phyloP scores from a whole-genome alignment of 192 early-diverging fungal species.

The Backusella psychrophila region DNA sequence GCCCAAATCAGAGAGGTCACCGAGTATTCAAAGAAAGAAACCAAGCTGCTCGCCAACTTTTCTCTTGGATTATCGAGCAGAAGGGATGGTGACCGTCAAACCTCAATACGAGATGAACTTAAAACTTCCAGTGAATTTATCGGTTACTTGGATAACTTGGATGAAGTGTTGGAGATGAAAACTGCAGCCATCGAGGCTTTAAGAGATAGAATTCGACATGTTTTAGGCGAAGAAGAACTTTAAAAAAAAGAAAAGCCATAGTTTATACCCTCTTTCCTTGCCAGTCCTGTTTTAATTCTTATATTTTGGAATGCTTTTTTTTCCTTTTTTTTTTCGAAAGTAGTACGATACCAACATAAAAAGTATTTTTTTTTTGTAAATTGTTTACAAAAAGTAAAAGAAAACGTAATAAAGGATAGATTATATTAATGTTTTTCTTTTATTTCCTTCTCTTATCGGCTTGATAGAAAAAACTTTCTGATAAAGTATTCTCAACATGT shows the following conservation, averaged over 20 bases:
- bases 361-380: background rate
- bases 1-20: slow-evolving; percentile 57
- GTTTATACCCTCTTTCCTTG: background rate
- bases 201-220: slow-evolving; percentile 26
- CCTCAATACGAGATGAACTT: slow-evolving; percentile 19
- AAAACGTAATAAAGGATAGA: background rate
- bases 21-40: slow-evolving; percentile 66
- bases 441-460: background rate
- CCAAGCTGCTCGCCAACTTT: slow-evolving; percentile 59
- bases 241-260: background rate
- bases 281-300: background rate
- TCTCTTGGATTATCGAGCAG: slow-evolving; percentile 56
- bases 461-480: too few species aligned
- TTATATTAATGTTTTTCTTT: background rate
- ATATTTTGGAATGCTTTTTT: background rate
- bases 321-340: background rate
- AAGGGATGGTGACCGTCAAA: slow-evolving; percentile 14
- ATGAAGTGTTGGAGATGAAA: slow-evolving; percentile 43
- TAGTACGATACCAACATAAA: background rate
- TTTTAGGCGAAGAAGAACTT: slow-evolving; percentile 22
- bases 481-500: too few species aligned
- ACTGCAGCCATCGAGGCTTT: slow-evolving; percentile 37
- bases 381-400: background rate
- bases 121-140: slow-evolving; percentile 31
- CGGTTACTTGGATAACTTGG: slow-evolving; percentile 36